Base-by-base conservation (phyloP, 495 filamentous ascomycete species). In the Darksidea phi region DNA sequence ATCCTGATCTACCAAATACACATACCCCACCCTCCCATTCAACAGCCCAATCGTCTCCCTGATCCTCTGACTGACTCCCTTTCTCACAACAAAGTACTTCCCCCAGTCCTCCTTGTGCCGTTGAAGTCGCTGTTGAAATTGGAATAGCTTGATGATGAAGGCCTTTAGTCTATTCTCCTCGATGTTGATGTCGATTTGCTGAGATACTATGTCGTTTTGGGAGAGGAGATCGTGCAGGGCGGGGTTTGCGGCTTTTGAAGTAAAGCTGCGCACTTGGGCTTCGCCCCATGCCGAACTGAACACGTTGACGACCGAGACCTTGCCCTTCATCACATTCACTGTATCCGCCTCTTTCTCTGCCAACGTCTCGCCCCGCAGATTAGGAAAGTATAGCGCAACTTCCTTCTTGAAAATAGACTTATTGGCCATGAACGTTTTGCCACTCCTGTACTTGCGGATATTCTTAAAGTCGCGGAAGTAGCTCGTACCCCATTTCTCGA, bases 381-480 rank as follows among this genome's bases (percentile, higher is more conserved):
- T 99, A 25, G 94, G 95, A 79, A 99, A 97, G 77, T 86, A 96
- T 28, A 96, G 84, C 13, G 92, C 84, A 10, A 82, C 79, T 28
- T 90, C 88, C 54, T 76, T 75, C 50, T 83, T 84, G 79, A 97
- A 96, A 32, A 90, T 77, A 5, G 83, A 79, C 2, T 85, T 80
- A 36, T 90, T 90, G 7, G 92, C 85, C 17, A 88, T 69, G 76
- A 96, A 97, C 32, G 88, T 88, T 73, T 97, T 97, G 67, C 94
- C 94, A 61, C 90, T 81, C 75, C 88, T 81, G 69, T 87, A 82
- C 4, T 84, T 80, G 0, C 58, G 41, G 76, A 97, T 80, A 73
- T 90, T 90, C 52, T 80, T 80, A 87, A 89, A 95, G 82, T 97
- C 91, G 67, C 89, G 86, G 80, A 95, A 97, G 72, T 97, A 97